These are phyloP conservation scores for Trematosphaeria pertusa DNA, from an alignment of 2,329 filamentous ascomycete species.

Conservation along the genomic window DNA sequence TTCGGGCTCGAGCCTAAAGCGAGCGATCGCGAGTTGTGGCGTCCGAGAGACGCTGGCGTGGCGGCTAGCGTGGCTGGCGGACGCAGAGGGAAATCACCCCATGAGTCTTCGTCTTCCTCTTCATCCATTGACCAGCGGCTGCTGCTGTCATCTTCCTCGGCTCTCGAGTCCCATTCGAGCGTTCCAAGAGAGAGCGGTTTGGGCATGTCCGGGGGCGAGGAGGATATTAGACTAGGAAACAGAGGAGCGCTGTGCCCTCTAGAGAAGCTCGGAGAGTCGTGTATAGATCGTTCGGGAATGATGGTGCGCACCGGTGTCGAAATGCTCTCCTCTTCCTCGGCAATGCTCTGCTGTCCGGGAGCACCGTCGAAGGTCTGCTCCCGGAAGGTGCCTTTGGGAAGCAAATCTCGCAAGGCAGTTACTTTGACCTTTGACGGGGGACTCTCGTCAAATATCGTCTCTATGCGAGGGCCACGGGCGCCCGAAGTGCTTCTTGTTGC, in stretches of 20 bases:
- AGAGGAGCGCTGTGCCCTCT: conserved; percentile 41
- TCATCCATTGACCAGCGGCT: conserved; percentile 53
- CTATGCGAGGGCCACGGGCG: conserved; percentile 72
- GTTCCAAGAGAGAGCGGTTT: conserved; percentile 50
- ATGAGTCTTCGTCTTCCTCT: conserved; percentile 45
- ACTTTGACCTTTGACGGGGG: conserved; percentile 57
- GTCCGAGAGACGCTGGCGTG: conserved; percentile 41
- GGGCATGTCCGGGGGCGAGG: conserved; percentile 55
- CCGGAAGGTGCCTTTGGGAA: conserved; percentile 55
- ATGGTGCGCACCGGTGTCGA: conserved; percentile 56
- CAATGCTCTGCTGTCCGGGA: conserved; percentile 52
- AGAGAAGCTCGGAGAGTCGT: conserved; percentile 44
- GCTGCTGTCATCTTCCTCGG: conserved; percentile 48
- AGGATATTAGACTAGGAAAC: conserved; percentile 50
- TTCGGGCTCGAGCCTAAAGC: conserved; percentile 43
- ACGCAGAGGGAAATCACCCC: conserved; percentile 48
- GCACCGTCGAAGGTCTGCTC: conserved; percentile 42
- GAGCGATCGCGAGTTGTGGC: conserved; percentile 39
- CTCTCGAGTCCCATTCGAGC: conserved; percentile 49
- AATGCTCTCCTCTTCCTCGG: conserved; percentile 59
- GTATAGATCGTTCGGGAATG: conserved; percentile 44
- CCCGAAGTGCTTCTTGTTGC: conserved; percentile 69
- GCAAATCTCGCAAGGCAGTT: conserved; percentile 56
- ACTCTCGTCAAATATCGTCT: conserved; percentile 83
- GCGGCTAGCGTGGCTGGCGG: conserved; percentile 37